Conservation (phyloP, 352 stramenopile species). For the Pythium grandisporangium region DNA sequence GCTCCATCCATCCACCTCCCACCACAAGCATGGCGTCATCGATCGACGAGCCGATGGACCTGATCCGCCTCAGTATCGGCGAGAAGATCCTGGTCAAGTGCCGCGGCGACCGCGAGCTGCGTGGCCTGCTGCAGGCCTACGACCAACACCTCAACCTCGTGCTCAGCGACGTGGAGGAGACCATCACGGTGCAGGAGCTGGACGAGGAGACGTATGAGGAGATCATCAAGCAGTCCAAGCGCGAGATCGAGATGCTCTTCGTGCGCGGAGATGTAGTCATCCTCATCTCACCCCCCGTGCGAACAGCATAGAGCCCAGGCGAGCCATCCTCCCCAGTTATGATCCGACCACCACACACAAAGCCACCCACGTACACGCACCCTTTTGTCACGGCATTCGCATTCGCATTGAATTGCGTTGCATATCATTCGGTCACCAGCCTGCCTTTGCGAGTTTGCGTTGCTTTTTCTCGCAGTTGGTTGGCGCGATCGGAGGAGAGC, state of each 20-base stretch:
- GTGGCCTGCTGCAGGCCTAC: slow-evolving; percentile 96
- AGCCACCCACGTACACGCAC: too few species aligned
- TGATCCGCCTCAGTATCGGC: slow-evolving; percentile 98
- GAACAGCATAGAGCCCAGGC: slow-evolving; percentile 57
- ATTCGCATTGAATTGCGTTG: too few species aligned
- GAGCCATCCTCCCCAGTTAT: too few species aligned
- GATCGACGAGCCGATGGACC: slow-evolving; percentile 95
- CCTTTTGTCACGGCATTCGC: too few species aligned
- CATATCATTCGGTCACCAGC: too few species aligned
- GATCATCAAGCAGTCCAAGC: slow-evolving; percentile 93
- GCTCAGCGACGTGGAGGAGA: slow-evolving; percentile 98
- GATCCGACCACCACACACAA: too few species aligned
- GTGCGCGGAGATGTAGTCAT: slow-evolving; percentile 98
- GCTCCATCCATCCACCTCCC: too few species aligned
- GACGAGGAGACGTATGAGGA: slow-evolving; percentile 98
- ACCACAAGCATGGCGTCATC: slow-evolving; percentile 79
- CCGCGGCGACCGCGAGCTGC: slow-evolving; percentile 94
- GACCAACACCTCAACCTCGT: slow-evolving; percentile 99
- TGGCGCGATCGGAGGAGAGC: too few species aligned
- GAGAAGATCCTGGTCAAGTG: slow-evolving; percentile 99
- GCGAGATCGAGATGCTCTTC: slow-evolving; percentile 98
- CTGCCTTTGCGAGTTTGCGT: too few species aligned
- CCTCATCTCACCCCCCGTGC: slow-evolving; percentile 94
- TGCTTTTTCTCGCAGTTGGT: too few species aligned
- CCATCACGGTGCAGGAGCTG: slow-evolving; percentile 94